Percentiles rank a stretch among this genome's conserved stretches.
These are phyloP conservation scores for Collybiopsis confluens DNA, from an alignment of 768 basidiomycete genomes.

Conservation along the genomic window DNA sequence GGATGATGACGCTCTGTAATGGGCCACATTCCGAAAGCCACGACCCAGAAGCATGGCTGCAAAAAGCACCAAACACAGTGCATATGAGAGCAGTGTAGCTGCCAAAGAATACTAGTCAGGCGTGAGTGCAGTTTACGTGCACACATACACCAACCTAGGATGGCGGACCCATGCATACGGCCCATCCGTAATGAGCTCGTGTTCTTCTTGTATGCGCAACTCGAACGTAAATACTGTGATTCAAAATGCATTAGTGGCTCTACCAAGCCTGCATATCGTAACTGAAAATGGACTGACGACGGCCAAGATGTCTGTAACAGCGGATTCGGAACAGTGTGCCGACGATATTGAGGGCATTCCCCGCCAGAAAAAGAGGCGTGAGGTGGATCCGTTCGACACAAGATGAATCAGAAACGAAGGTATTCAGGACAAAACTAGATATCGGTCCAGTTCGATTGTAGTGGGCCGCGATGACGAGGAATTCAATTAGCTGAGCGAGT, in stretches of 20 bases:
- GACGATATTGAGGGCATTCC: slow-evolving; percentile 23
- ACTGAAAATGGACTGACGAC: background rate
- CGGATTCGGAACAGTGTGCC: slow-evolving; percentile 28
- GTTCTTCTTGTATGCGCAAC: slow-evolving; percentile 28
- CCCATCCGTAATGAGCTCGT: slow-evolving; percentile 28
- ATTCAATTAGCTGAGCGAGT: slow-evolving; percentile 22
- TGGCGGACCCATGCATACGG: slow-evolving; percentile 35
- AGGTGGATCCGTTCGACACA: slow-evolving; percentile 17
- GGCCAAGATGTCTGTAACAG: slow-evolving; percentile 32
- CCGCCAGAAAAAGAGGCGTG: slow-evolving; percentile 25
- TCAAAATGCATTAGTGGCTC: too few relatives aligned
- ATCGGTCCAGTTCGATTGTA: slow-evolving; percentile 13
- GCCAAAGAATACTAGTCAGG: too few relatives aligned
- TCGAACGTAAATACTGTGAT: slow-evolving; percentile 31
- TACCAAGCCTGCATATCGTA: too few relatives aligned
- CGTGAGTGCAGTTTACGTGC: too few relatives aligned
- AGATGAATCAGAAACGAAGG: slow-evolving; percentile 8
- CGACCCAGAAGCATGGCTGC: slow-evolving; percentile 23
- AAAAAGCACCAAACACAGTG: slow-evolving; percentile 23
- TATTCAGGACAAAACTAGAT: slow-evolving; percentile 15
- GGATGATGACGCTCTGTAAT: slow-evolving; percentile 19
- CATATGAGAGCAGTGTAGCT: slow-evolving; percentile 32
- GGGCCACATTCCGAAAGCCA: slow-evolving; percentile 31
- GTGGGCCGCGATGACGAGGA: slow-evolving; percentile 23
- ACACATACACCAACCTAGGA: slow-evolving; percentile 13